Evolutionary conservation across 192 early-diverging fungal species (phyloP).

Genomic region (Rhizoclosmatium sp.): DNA sequence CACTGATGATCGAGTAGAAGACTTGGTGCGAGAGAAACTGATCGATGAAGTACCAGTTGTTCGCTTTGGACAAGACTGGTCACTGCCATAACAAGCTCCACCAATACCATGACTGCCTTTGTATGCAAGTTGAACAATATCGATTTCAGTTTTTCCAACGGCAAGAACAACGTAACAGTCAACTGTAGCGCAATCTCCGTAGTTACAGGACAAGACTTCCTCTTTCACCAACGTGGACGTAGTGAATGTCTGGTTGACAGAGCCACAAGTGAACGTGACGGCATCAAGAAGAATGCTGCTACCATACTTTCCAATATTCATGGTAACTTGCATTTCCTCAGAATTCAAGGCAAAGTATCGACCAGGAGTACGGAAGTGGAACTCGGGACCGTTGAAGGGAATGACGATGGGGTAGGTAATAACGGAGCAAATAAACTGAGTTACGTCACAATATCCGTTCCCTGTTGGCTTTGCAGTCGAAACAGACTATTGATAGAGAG

Average conservation of each 20-base stretch:
- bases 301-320: background rate
- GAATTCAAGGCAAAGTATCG: conserved; percentile 1
- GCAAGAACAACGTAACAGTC: too few relatives aligned
- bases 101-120: too few relatives aligned
- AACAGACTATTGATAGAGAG: background rate
- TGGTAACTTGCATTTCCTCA: conserved; percentile 14
- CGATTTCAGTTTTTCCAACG: too few relatives aligned
- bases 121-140: too few relatives aligned
- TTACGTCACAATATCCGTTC: background rate
- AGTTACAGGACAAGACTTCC: too few relatives aligned
- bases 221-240: too few relatives aligned
- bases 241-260: too few relatives aligned
- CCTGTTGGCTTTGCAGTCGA: background rate
- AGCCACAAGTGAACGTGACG: too few relatives aligned
- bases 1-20: background rate
- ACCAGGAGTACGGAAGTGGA: background rate
- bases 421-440: background rate
- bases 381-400: background rate
- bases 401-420: conserved; percentile 4
- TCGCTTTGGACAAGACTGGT: background rate
- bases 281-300: too few relatives aligned
- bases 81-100: background rate
- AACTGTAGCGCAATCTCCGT: too few relatives aligned
- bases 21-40: background rate
- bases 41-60: background rate